These are phyloP conservation scores for Tubosaeta sp. DNA, from an alignment of 768 basidiomycete genomes.

Conservation along the genomic window DNA sequence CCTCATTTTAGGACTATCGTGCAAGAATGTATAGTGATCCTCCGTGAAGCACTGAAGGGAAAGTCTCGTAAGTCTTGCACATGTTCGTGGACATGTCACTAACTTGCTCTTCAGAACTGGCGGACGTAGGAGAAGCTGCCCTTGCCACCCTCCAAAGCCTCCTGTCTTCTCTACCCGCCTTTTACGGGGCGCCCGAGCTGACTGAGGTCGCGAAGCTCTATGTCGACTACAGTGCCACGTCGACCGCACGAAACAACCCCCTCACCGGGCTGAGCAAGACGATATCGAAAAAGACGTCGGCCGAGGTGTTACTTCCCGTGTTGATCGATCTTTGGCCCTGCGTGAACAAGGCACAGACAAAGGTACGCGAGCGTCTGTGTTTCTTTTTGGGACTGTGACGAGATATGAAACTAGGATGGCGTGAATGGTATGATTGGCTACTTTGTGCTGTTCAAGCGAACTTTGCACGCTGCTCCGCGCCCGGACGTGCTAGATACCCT, in stretches of 20 bases:
- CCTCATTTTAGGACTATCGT: slow-evolving; percentile 77
- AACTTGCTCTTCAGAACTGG: slow-evolving; percentile 25
- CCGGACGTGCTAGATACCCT: slow-evolving; percentile 61
- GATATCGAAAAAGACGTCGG: slow-evolving; percentile 65
- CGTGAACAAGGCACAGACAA: slow-evolving; percentile 31
- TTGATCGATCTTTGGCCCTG: slow-evolving; percentile 56
- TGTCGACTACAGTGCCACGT: slow-evolving; percentile 37
- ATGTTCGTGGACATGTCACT: background rate
- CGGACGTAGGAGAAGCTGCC: slow-evolving; percentile 29
- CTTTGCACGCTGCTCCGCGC: slow-evolving; percentile 61
- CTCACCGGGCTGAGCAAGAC: slow-evolving; percentile 50
- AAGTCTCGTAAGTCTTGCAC: slow-evolving; percentile 31
- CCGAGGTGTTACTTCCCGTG: slow-evolving; percentile 63
- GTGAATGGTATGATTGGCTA: slow-evolving; percentile 37
- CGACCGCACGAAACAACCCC: slow-evolving; percentile 20
- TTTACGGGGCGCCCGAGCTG: slow-evolving; percentile 67
- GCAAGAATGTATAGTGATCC: slow-evolving; percentile 46
- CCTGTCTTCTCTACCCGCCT: slow-evolving; percentile 72
- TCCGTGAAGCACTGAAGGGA: slow-evolving; percentile 37
- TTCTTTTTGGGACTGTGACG: background rate
- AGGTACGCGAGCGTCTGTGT: slow-evolving; percentile 28
- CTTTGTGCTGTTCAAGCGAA: slow-evolving; percentile 65
- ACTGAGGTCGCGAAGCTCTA: slow-evolving; percentile 53
- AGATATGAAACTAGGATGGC: slow-evolving; percentile 15
- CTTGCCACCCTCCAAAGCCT: slow-evolving; percentile 61